Evolutionary conservation across 306 rosid species (phyloP).

Genomic region (Quercus alba): DNA sequence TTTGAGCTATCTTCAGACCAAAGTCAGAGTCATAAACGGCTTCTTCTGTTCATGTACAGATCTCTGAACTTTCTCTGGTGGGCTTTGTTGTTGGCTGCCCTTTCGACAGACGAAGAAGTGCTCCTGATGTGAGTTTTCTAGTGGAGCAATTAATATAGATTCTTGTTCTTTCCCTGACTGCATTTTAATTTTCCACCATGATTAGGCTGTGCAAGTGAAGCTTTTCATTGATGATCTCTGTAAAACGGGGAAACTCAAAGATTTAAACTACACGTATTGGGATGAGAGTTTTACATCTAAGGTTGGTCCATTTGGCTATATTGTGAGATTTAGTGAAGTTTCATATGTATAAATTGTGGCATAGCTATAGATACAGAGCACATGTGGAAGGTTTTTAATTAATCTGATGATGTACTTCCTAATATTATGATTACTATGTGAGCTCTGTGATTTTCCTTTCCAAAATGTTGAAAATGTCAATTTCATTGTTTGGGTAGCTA

Average conservation of each 20-base stretch:
- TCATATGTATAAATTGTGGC: background rate
- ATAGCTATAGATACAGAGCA: background rate
- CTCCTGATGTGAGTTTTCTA: conserved; percentile 41
- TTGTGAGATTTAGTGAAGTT: conserved; percentile 7
- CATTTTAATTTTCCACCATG: conserved; percentile 1
- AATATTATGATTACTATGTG: background rate
- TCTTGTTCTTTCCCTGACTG: background rate
- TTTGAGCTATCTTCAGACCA: conserved; percentile 10
- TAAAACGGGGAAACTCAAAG: conserved; percentile 51
- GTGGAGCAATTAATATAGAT: background rate
- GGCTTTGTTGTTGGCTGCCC: conserved; percentile 78
- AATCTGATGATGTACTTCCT: background rate
- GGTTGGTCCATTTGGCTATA: conserved; percentile 34
- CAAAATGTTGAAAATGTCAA: background rate
- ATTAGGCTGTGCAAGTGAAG: conserved; percentile 59
- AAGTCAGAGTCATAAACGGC: conserved; percentile 8
- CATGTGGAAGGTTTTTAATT: background rate
- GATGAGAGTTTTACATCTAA: conserved; percentile 80
- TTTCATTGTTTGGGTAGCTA: background rate
- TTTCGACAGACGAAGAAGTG: conserved; percentile 21
- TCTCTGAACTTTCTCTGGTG: conserved; percentile 51
- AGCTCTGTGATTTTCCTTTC: background rate
- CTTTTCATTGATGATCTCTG: conserved; percentile 54
- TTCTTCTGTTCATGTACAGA: conserved; percentile 46
- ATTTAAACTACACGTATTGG: conserved; percentile 67